A percentile compares a stretch with the other conserved stretches of the same genome.
phyloP scores from a whole-genome alignment of 192 early-diverging fungal genomes.

The Phlyctochytrium planicorne region DNA sequence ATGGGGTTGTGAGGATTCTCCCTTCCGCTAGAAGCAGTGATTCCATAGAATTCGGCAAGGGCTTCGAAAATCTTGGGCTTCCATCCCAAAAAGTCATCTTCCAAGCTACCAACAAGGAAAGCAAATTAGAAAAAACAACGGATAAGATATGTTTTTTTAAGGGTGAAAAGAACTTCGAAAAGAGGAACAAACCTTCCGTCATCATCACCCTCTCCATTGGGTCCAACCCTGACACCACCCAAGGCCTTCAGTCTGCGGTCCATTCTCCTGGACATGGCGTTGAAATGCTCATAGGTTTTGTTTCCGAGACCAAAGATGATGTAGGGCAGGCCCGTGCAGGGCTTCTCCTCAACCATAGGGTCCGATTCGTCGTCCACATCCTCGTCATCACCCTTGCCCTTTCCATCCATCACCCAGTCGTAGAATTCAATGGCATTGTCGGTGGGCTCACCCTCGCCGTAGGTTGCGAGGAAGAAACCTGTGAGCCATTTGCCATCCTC shows the following conservation, averaged over 20 bases:
- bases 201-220: constrained; percentile 94
- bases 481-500: constrained; percentile 59
- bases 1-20: constrained; percentile 47
- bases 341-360: constrained; percentile 36
- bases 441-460: constrained; percentile 97
- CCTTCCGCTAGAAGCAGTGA: constrained; percentile 52
- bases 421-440: constrained; percentile 96
- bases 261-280: constrained; percentile 73
- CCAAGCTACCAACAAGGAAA: constrained; percentile 55
- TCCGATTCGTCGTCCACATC: constrained; percentile 62
- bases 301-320: constrained; percentile 85
- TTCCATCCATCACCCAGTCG: constrained; percentile 76
- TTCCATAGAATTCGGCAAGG: constrained; percentile 69
- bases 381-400: constrained; percentile 66
- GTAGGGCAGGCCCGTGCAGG: constrained; percentile 57
- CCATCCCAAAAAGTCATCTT: constrained; percentile 97
- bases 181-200: constrained; percentile 57
- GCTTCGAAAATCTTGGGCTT: constrained; percentile 81
- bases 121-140: not conserved
- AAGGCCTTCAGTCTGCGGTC: constrained; percentile 66
- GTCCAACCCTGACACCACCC: constrained; percentile 75
- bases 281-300: constrained; percentile 89
- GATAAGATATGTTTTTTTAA: constrained; percentile 14
- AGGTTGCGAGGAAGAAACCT: constrained; percentile 94
- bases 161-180: no score